Base-by-base conservation (phyloP, 164 flowering plant genomes). In the Cinnamomum chago region DNA sequence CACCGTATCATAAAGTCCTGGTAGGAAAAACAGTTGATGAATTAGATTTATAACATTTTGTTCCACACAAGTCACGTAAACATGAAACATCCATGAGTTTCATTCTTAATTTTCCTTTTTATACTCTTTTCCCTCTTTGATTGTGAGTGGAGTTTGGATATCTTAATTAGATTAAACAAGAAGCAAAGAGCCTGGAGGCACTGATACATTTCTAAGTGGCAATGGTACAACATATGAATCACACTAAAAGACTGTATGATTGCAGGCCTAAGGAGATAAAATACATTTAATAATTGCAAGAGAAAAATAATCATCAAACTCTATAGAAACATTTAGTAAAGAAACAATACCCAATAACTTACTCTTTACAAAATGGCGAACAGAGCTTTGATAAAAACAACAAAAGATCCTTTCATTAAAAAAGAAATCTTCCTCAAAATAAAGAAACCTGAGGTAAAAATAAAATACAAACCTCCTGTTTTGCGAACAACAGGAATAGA, bases 1-100 rank as follows among this genome's bases (percentile, higher is more conserved):
- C 52, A 95, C 99, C 13, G 97, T 93, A 81, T 95, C 99, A 66
- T 87, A 87, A 67, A 93, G 95, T 76, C 99, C 99, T 95, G 82
- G 10, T 65, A 68, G 18, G 75, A 25, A 11, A 76, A 70, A 78
- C 5, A 52, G 69, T 2, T 27, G 50, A 0, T 3, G 15, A 17
- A 67, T 28, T 33, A 13, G 35, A 28, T 7, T 24, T 64, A 12
- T 64, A 23, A 25, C 15, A 23, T 22, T 22, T 13, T 64, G 12
- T 64, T 23, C 67, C 67, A 40, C 47, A 40, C 11, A 10, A 23
- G 67, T 64, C 28, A 23, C 12, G 67, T 25, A 24, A 23, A 64
- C 22, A 4, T 11, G 22, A 64, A 22, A 25, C 14, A 64, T 64
- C 14, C 1, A 25, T 9, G 24, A 64, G 28, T 24, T 64, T 25